Base-by-base conservation (phyloP, 2,329 filamentous ascomycete species). In the Fusarium austroafricanum region DNA sequence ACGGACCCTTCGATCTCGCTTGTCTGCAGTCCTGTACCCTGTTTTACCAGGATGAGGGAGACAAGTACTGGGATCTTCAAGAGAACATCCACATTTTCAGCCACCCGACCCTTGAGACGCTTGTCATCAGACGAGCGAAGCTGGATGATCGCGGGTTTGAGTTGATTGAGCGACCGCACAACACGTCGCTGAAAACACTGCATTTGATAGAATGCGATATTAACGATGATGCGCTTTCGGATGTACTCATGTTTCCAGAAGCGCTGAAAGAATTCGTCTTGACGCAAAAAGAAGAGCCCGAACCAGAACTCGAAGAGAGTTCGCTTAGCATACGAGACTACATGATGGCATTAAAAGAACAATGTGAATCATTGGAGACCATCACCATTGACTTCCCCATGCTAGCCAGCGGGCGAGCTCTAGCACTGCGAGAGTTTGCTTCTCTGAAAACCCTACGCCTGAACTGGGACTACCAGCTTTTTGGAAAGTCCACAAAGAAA, bases 41-140 rank as follows among this genome's bases (percentile, higher is more conserved):
- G 33, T 84, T 80, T 73, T 85, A 84, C 67, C 82, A 84, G 68
- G 76, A 76, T 63, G 76, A 79, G 15, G 76, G 80, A 51, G 76
- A 80, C 49, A 75, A 75, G 11, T 85, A 84, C 71, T 85, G 83
- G 83, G 82, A 85, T 66, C 76, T 85, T 38, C 82, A 80, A 59
- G 82, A 83, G 61, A 85, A 84, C 66, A 84, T 85, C 45, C 82
- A 85, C 74, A 83, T 85, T 50, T 85, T 85, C 60, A 77, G 81
- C 5, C 83, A 85, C 47, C 83, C 83, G 0, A 82, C 82, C 1
- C 78, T 85, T 20, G 82, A 84, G 68, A 78, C 75, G 7, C 78
- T 85, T 5, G 77, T 78, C 44, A 81, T 85, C 47, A 77, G 75
- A 44, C 73, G 79, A n/a, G 83, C 83, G 12, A 80, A 78, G 62